Base-by-base conservation (phyloP, 345 rosid species). In the Rhizophora apiculata region DNA sequence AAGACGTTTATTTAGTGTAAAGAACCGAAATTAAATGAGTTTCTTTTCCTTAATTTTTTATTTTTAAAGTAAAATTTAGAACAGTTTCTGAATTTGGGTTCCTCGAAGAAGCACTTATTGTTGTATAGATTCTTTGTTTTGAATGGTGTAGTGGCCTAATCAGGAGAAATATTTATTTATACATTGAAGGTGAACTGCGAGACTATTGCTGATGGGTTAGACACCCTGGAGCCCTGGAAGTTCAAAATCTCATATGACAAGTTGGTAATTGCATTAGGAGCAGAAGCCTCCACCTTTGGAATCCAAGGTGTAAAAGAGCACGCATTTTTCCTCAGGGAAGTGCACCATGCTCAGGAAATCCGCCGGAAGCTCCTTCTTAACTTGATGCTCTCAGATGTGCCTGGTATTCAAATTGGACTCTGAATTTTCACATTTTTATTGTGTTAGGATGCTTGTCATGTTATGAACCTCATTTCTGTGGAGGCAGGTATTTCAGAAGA, bases 341-440 rank as follows among this genome's bases (percentile, higher is more conserved):
- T 92, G 77, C 83, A 83, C 53, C 99, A 94, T 80, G 99, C 97
- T 72, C 96, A 88, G 79, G 99, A 92, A 77, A 89, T 95, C 61
- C 96, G 96, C 18, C 80, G 96, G 70, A 95, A 84, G 82, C 82
- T 95, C 53, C 99, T 92, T 39, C 76, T 95, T 2, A 95, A 95
- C 74, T 80, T 92, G 80, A 95, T 95, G 99, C 85, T 95, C n/a
- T 92, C 97, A 53, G 96, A 92, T 78, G 81, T 85, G 67, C 97
- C 96, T 62, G 96, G 96, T 89, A 78, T 55, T 75, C 26, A 60
- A 48, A 21, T 6, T 57, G 46, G 2, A 21, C 24, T 32, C 31
- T 51, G 7, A 4, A 29, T 39, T 63, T 68, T 27, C 29, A 19
- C 20, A 22, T 19, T 20, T 57, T 59, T 5, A 5, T 48, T 30